Base-by-base conservation (phyloP, 148 eudicot genomes). In the Heliosperma pusillum region DNA sequence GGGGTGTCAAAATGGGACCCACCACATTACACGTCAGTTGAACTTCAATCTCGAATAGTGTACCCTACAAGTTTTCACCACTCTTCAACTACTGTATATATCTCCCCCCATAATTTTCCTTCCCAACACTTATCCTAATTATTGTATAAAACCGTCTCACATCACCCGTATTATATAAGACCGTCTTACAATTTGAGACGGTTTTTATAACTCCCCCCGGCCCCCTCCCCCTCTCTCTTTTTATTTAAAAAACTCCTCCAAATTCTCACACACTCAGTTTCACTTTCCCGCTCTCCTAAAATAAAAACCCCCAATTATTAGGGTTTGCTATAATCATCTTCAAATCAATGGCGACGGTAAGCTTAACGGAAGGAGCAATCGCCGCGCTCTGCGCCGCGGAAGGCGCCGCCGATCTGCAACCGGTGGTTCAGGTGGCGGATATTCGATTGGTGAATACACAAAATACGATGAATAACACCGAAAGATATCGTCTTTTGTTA, bases 401-500 rank as follows among this genome's bases (percentile, higher is more conserved):
- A 0, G 71, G 27, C 4, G 2, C 12, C 15, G 44, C 1, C 0
- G 53, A 40, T 6, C 2, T 40, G 4, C 42, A 67, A 40, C 71
- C 71, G 25, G 71, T 67, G 71, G 45, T 67, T 19, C 71, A 67
- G n/a, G 71, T 67, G 52, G 19, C 53, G 26, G 71, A 67, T 21
- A 19, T 67, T 10, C 4, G 53, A 22, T 2, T 10, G 0, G 29
- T 67, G 1, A 67, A 42, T 25, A n/a, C 71, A 10, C 53, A 40
- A 12, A 67, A 66, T 11, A 11, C 70, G 4, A 19, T 36, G 24
- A 36, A 24, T 10, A 67, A 29, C 15, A 69, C 42, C 10, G 92
- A 93, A 71, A 75, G 96, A 36, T 93, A 81, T 30, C 88, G 93
- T 2, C 25, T 90, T 21, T 3, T 90, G 68, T 72, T 93, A 0